Percentiles rank a stretch among this genome's conserved stretches.
Evolutionary conservation across 2,329 filamentous ascomycete genomes (phyloP).

Genomic region (Phaeophleospora eucalypticola): DNA sequence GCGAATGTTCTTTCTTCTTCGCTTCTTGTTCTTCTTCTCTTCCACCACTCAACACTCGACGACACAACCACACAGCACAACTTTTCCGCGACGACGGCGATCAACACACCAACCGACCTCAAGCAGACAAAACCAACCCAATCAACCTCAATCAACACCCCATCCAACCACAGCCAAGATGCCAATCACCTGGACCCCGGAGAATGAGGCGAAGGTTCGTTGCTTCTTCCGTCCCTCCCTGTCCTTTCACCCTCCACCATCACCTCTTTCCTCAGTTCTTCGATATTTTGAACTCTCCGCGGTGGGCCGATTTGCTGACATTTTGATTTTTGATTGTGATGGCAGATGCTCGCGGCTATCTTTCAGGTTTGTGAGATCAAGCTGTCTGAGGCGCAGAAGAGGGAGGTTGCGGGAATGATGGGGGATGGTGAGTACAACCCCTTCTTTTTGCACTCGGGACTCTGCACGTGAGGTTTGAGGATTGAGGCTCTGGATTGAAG

Average conservation of each 20-base stretch:
- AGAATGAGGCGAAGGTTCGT: constrained; percentile 30
- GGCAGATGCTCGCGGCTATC: constrained; percentile 27
- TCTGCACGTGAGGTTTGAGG: no score
- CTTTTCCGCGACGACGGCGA: not conserved
- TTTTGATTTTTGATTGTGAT: not conserved
- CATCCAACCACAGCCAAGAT: constrained; percentile 17
- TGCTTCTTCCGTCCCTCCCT: no score
- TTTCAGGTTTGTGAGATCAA: constrained; percentile 31
- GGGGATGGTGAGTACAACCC: constrained; percentile 20
- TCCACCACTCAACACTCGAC: not conserved
- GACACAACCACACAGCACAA: not conserved
- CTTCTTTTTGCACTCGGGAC: no score
- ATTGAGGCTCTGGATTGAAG: no score
- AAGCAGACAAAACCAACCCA: not conserved
- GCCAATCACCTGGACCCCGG: constrained; percentile 31
- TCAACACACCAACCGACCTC: not conserved
- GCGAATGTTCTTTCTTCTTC: not conserved
- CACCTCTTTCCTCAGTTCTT: not conserved
- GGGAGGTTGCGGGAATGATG: constrained; percentile 27
- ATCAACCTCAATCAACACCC: not conserved
- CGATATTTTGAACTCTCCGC: not conserved
- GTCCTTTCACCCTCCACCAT: not conserved
- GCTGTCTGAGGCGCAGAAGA: constrained; percentile 17
- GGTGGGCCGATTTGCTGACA: not conserved
- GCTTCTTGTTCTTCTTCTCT: not conserved